These are phyloP conservation scores for Jacaranda copaia DNA, from an alignment of 257 asterid genomes.

Conservation along the genomic window DNA sequence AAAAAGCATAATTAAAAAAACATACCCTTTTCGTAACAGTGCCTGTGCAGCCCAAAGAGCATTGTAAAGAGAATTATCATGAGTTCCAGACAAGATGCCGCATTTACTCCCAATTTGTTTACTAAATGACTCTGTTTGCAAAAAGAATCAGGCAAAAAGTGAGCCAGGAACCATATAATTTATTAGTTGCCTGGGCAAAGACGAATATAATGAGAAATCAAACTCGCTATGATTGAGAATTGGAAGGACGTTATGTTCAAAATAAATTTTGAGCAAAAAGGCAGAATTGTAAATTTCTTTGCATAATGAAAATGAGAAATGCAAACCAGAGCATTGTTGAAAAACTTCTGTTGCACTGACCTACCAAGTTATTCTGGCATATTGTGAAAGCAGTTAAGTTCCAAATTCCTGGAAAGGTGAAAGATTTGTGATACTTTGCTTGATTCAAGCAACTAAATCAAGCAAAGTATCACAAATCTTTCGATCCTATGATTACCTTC, in stretches of 20 bases:
- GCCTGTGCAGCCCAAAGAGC: conserved; percentile 99
- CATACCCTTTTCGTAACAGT: conserved; percentile 91
- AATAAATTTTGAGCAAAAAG: not conserved
- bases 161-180: conserved; percentile 29
- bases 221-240: conserved; percentile 15
- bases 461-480: too few species aligned
- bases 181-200: not conserved
- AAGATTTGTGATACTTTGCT: too few species aligned
- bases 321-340: not conserved
- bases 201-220: not conserved
- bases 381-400: not conserved
- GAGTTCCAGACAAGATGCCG: conserved; percentile 87
- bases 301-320: not conserved
- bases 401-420: too few species aligned
- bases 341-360: not conserved
- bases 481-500: too few species aligned
- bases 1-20: conserved; percentile 12
- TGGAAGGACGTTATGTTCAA: not conserved
- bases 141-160: conserved; percentile 27
- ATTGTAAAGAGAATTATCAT: conserved; percentile 91
- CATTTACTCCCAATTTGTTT: conserved; percentile 81
- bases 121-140: conserved; percentile 71
- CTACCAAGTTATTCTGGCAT: not conserved
- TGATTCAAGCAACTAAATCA: too few species aligned
- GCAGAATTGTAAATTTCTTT: not conserved